A percentile compares a stretch with the other conserved stretches of the same genome.
Conservation (phyloP, 495 filamentous ascomycete genomes). For the Coniosporium apollinis region DNA sequence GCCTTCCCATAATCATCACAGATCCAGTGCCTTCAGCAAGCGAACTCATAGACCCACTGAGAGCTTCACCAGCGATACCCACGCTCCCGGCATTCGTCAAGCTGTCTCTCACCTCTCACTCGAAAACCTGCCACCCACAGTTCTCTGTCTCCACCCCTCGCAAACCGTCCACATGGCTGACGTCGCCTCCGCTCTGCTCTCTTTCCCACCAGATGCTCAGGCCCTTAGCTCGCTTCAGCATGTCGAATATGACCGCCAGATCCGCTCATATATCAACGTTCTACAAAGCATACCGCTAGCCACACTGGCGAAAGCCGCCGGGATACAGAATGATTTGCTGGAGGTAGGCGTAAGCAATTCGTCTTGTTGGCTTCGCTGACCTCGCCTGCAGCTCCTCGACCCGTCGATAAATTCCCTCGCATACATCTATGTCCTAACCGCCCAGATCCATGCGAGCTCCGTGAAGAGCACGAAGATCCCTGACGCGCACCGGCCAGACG, state of each 20-base stretch:
- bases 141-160: too few relatives aligned
- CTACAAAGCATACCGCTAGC: slow-evolving; percentile 7
- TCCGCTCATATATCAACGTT: slow-evolving; percentile 8
- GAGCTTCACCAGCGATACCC: too few relatives aligned
- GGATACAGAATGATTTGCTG: slow-evolving; percentile 16
- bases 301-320: slow-evolving; percentile 11
- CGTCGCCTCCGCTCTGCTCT: slow-evolving; percentile 3
- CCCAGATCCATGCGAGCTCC: slow-evolving; percentile 4
- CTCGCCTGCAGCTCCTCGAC: slow-evolving; percentile 14
- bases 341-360: slow-evolving; percentile 9
- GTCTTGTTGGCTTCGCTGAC: neutral
- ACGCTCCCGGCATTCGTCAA: too few relatives aligned
- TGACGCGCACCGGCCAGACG: slow-evolving; percentile 10
- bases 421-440: slow-evolving; percentile 16
- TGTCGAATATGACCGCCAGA: slow-evolving; percentile 11
- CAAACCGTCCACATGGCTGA: too few relatives aligned
- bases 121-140: too few relatives aligned
- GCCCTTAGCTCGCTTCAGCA: slow-evolving; percentile 1
- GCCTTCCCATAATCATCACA: too few relatives aligned
- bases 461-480: slow-evolving; percentile 8
- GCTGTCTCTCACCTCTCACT: too few relatives aligned
- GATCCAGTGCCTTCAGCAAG: too few relatives aligned
- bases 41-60: too few relatives aligned
- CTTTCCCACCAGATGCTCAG: slow-evolving; percentile 12
- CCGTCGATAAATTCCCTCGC: slow-evolving; percentile 18